Evolutionary conservation across 345 rosid species (phyloP).

Genomic region (Noccaea bulbosa): DNA sequence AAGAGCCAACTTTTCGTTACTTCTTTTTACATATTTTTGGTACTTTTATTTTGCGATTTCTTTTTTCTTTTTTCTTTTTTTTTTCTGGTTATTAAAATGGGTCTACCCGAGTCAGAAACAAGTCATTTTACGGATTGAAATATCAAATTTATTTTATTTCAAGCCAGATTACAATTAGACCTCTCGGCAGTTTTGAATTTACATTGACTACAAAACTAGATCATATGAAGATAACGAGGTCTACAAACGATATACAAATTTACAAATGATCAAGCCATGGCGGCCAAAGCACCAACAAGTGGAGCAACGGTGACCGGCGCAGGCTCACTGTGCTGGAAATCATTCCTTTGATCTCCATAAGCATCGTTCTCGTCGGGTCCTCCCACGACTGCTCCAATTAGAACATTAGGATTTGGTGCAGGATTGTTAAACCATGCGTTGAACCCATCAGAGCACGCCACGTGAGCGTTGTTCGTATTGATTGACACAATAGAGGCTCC

Average conservation of each 20-base stretch:
- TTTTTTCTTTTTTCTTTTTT: too few species aligned
- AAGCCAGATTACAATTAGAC: neutral
- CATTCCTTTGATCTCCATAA: constrained; percentile 53
- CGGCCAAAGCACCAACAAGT: constrained; percentile 66
- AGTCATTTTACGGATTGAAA: too few species aligned
- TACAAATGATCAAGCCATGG: constrained; percentile 36
- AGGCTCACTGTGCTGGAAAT: constrained; percentile 56
- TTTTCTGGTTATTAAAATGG: too few species aligned
- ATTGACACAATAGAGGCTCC: constrained; percentile 84
- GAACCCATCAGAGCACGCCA: constrained; percentile 72
- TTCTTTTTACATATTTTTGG: too few species aligned
- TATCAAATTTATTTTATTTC: neutral
- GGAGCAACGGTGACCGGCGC: constrained; percentile 61
- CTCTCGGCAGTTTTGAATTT: too few species aligned
- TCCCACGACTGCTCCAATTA: constrained; percentile 69
- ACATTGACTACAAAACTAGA: too few species aligned
- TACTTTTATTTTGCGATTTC: too few species aligned
- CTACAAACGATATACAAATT: too few species aligned
- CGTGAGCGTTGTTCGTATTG: constrained; percentile 53
- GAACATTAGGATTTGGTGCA: constrained; percentile 59
- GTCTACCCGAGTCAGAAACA: too few species aligned
- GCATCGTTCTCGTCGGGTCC: constrained; percentile 69
- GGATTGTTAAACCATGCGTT: constrained; percentile 48
- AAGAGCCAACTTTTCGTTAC: too few species aligned
- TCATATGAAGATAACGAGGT: too few species aligned